phyloP scores from a whole-genome alignment of 164 flowering plant genomes.

The Sedum album region DNA sequence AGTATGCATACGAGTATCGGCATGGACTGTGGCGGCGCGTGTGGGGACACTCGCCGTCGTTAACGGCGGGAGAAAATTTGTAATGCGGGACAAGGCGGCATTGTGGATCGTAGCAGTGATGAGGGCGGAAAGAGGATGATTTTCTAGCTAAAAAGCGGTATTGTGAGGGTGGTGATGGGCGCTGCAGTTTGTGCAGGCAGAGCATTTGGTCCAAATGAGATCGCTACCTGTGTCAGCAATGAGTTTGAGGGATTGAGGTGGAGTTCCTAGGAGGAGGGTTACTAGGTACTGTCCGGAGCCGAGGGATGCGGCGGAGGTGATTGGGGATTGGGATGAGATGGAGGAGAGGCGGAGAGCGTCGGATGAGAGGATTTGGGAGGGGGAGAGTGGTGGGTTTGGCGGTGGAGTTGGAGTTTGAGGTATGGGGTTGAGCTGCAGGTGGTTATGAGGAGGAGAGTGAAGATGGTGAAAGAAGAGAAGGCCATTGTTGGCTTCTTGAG shows the following conservation, averaged over 20 bases:
- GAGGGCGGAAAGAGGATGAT: constrained; percentile 47
- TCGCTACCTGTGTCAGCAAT: constrained; percentile 85
- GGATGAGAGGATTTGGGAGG: constrained; percentile 20
- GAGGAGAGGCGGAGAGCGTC: constrained; percentile 19
- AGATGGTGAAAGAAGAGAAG: background rate
- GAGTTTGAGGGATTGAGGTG: constrained; percentile 55
- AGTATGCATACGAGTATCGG: constrained; percentile 49
- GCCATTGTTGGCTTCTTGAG: constrained; percentile 8
- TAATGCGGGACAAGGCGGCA: constrained; percentile 38
- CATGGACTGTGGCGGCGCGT: constrained; percentile 60
- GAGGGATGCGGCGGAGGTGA: constrained; percentile 38
- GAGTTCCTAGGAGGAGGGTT: constrained; percentile 50
- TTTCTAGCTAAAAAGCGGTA: constrained; percentile 43
- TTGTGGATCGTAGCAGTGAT: constrained; percentile 41
- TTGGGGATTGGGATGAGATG: constrained; percentile 24
- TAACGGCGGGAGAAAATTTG: background rate
- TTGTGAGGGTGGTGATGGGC: constrained; percentile 17
- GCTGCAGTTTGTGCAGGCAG: constrained; percentile 55
- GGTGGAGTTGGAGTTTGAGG: constrained; percentile 12
- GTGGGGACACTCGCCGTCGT: constrained; percentile 27
- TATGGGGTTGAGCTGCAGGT: constrained; percentile 4
- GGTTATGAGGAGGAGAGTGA: constrained; percentile 3
- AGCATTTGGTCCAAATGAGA: constrained; percentile 66
- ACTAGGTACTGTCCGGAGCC: constrained; percentile 60
- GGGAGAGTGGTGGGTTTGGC: constrained; percentile 7